Evolutionary conservation across 1,284 basidiomycete genomes (phyloP).

Genomic region (Sanghuangporus weigelae): DNA sequence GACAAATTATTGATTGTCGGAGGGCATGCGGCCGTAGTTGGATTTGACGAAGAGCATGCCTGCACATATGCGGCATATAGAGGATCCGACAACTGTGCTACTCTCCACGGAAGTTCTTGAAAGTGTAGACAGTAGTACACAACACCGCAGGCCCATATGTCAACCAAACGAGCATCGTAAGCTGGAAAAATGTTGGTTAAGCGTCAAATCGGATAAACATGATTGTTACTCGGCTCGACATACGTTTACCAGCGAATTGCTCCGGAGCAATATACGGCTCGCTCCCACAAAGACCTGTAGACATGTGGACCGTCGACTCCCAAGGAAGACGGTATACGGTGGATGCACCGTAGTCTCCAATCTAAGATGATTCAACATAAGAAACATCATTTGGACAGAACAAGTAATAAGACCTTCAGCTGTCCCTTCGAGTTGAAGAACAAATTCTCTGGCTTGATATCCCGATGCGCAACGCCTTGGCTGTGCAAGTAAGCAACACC

Average conservation of each 20-base stretch:
- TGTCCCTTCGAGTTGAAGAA: slow-evolving; percentile 92
- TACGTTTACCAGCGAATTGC: slow-evolving; percentile 94
- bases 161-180: slow-evolving; percentile 95
- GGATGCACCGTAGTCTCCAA: slow-evolving; percentile 97
- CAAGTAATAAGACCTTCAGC: slow-evolving; percentile 65
- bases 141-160: slow-evolving; percentile 96
- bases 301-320: slow-evolving; percentile 97
- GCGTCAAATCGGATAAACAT: slow-evolving; percentile 9
- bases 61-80: slow-evolving; percentile 81
- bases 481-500: slow-evolving; percentile 90
- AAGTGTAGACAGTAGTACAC: slow-evolving; percentile 99
- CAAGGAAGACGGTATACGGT: slow-evolving; percentile 98
- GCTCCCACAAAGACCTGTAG: slow-evolving; percentile 93
- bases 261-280: slow-evolving; percentile 99
- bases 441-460: slow-evolving; percentile 97
- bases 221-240: slow-evolving; percentile 31
- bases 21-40: slow-evolving; percentile 45
- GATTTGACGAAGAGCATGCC: slow-evolving; percentile 46
- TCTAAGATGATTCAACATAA: slow-evolving; percentile 41
- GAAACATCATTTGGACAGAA: slow-evolving; percentile 18
- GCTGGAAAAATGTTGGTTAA: slow-evolving; percentile 45
- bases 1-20: slow-evolving; percentile 84
- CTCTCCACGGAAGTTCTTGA: slow-evolving; percentile 95
- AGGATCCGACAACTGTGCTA: slow-evolving; percentile 80
- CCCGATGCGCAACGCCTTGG: slow-evolving; percentile 96